phyloP scores from a whole-genome alignment of 805 yeast genomes.

The Hanseniaspora meyeri region DNA sequence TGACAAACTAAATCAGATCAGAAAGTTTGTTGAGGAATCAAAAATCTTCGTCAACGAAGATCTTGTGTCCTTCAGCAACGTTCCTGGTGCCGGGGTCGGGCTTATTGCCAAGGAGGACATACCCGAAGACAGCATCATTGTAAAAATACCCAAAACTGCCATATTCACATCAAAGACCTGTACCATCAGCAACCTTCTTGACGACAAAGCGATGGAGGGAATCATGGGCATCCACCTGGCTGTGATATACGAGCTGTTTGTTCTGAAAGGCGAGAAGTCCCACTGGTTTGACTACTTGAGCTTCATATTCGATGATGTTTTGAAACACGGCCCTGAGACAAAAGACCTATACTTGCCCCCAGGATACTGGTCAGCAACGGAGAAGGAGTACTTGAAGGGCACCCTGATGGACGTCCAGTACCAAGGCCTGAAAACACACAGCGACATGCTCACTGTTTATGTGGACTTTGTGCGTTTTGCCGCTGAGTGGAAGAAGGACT shows the following conservation, averaged over 20 bases:
- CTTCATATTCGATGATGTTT: slow-evolving; percentile 34
- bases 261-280: slow-evolving; percentile 40
- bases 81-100: slow-evolving; percentile 56
- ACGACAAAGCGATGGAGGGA: slow-evolving; percentile 50
- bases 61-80: slow-evolving; percentile 33
- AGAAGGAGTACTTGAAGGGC: slow-evolving; percentile 38
- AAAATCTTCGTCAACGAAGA: slow-evolving; percentile 42
- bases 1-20: slow-evolving; percentile 24
- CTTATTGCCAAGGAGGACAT: slow-evolving; percentile 46
- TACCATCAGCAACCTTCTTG: slow-evolving; percentile 50
- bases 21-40: slow-evolving; percentile 44
- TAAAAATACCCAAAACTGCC: slow-evolving; percentile 50
- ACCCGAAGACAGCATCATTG: slow-evolving; percentile 30
- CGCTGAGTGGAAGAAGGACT: slow-evolving; percentile 25
- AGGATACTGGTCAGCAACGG: slow-evolving; percentile 47
- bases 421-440: slow-evolving; percentile 23
- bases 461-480: slow-evolving; percentile 29
- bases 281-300: slow-evolving; percentile 68
- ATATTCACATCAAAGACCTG: slow-evolving; percentile 49
- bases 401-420: slow-evolving; percentile 53
- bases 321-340: slow-evolving; percentile 20
- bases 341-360: slow-evolving; percentile 40
- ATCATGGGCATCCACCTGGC: slow-evolving; percentile 56
- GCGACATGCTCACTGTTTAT: slow-evolving; percentile 32
- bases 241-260: slow-evolving; percentile 52